Evolutionary conservation across 2,329 filamentous ascomycete species (phyloP).

Genomic region (Trichophyton mentagrophytes): DNA sequence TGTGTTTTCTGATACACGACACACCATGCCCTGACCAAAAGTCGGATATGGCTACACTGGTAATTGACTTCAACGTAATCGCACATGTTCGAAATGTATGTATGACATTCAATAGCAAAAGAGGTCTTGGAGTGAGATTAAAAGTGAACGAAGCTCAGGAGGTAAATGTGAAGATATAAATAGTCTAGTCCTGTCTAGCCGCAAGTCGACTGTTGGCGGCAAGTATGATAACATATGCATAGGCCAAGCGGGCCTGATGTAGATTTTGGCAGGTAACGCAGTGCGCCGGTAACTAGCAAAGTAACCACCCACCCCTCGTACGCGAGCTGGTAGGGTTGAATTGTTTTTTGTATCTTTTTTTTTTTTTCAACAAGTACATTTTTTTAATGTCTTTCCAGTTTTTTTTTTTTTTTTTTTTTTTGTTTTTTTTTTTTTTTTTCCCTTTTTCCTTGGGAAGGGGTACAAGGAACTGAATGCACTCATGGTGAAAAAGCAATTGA

Average conservation of each 20-base stretch:
- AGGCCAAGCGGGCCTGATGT: background rate
- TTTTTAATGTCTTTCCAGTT: background rate
- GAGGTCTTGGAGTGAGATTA: background rate
- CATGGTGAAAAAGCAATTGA: background rate
- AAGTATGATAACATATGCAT: conserved; percentile 3
- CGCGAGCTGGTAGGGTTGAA: conserved; percentile 3
- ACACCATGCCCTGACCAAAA: conserved; percentile 46
- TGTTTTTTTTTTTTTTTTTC: background rate
- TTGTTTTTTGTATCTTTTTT: conserved; percentile 4
- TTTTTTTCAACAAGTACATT: background rate
- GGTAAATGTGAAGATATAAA: background rate
- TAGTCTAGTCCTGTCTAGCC: background rate
- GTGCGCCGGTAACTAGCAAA: background rate
- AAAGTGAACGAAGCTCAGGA: background rate
- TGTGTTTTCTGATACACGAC: conserved; percentile 38
- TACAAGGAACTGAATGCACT: conserved; percentile 2
- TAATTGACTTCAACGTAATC: conserved; percentile 49
- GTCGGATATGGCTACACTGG: conserved; percentile 43
- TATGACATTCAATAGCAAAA: background rate
- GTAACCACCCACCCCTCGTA: conserved; percentile 1
- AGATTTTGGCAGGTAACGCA: conserved; percentile 2
- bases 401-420: background rate
- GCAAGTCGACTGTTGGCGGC: background rate
- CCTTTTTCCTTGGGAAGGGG: background rate
- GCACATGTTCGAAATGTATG: conserved; percentile 36